phyloP scores from a whole-genome alignment of 2,329 filamentous ascomycete species.

The Geosmithia putterillii region DNA sequence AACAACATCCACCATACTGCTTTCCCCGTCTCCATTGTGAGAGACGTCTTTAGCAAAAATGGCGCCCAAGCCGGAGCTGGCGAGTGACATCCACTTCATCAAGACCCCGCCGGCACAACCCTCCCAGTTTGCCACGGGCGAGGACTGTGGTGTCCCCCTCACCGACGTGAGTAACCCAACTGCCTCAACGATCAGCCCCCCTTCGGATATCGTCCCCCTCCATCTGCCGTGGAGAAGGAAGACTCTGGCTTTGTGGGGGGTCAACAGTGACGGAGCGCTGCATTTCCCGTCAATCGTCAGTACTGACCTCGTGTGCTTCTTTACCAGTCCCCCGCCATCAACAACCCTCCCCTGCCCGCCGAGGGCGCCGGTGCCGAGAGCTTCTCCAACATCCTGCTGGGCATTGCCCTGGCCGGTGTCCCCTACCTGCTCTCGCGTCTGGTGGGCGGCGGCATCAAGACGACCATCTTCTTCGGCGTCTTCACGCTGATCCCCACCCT shows the following conservation, averaged over 20 bases:
- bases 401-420: constrained; percentile 55
- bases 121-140: constrained; percentile 49
- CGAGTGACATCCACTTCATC: constrained; percentile 28
- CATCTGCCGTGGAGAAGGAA: no score
- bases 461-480: constrained; percentile 75
- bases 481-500: constrained; percentile 72
- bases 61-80: constrained; percentile 4
- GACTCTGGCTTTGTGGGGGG: no score
- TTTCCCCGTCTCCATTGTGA: background rate
- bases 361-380: constrained; percentile 73
- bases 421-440: constrained; percentile 78
- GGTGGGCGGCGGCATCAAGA: constrained; percentile 76
- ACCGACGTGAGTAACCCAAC: constrained; percentile 30
- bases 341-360: constrained; percentile 87
- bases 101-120: constrained; percentile 23
- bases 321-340: constrained; percentile 58
- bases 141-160: constrained; percentile 41
- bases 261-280: no score
- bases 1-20: background rate
- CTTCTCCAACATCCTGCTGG: constrained; percentile 76
- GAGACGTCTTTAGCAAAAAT: background rate
- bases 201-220: background rate
- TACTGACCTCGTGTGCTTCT: no score
- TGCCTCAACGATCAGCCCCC: no score
- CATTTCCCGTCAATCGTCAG: no score